Evolutionary conservation across 1,139 yeast genomes (phyloP), one percentile per base, ranked within the genome.

Genomic region (Blastobotrys apis): DNA sequence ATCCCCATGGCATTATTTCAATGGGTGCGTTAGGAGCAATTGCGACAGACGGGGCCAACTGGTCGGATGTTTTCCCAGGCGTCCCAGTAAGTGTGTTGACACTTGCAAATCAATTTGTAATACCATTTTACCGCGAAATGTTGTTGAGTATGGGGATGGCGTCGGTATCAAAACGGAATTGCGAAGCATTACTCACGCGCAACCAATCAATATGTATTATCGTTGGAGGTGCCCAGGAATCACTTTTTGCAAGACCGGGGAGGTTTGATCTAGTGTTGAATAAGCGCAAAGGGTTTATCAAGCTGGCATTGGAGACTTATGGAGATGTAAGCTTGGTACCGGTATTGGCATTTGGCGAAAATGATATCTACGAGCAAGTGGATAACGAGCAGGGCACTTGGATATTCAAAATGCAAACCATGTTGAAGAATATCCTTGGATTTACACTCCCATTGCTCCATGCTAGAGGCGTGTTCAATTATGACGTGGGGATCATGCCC

Each of bases 1-100:
- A 90, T 64, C 98, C 99, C 0, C 98, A 92, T 62, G 98, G 99
- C 0, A 90, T 92, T 9, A 88, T 90, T 22, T 87, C 96, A 0
- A 75, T 90, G 77, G 97, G 97, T 1, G 94, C 84, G 0, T 80
- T 92, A 63, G 96, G 96, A 3, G 81, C 81, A 0, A 73, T 92
- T 57, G 92, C 83, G 0, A 84, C 95, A 8, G 90, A 90, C 53
- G 94, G 90, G 10, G 74, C 84, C 4, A 73, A 73, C 29, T 84
- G 85, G 75, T 69, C 78, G 25, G 66, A 75, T 21, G 54, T 80
- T 10, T 85, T 92, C 52, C 97, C 97, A 0, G 95, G 96, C 0
- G 77, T 92, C 26, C 80, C 80, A 13, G 74, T 82, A 1, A 81
- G 90, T 48, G 75, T 92, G 1, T 70, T 92, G 58, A 92, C 98